Conservation (phyloP, 495 filamentous ascomycete species). For the Talaromyces stipitatus region DNA sequence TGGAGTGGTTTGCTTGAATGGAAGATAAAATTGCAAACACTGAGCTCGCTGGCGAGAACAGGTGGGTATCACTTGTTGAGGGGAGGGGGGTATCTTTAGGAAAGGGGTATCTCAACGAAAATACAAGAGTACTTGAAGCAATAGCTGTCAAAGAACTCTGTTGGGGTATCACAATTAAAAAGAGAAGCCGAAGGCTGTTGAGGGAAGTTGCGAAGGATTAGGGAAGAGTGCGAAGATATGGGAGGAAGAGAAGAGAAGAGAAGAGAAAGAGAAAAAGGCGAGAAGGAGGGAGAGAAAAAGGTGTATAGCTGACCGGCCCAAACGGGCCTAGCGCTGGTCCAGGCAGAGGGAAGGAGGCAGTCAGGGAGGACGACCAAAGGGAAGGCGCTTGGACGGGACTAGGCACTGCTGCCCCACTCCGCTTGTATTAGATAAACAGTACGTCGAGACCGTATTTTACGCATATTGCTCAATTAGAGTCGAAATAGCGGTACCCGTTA, state of each 20-base stretch:
- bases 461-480: no score
- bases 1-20: not conserved
- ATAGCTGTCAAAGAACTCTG: slow-evolving; percentile 6
- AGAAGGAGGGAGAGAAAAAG: slow-evolving; percentile 15
- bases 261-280: slow-evolving; percentile 9
- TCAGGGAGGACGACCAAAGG: not conserved
- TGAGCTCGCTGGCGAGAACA: slow-evolving; percentile 14
- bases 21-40: not conserved
- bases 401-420: not conserved
- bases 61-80: slow-evolving; percentile 21
- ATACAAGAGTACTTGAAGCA: slow-evolving; percentile 8
- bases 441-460: no score
- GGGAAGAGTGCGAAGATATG: slow-evolving; percentile 17
- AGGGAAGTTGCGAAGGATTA: not conserved
- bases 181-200: not conserved
- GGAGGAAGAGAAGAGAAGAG: slow-evolving; percentile 22
- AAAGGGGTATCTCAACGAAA: slow-evolving; percentile 19
- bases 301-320: slow-evolving; percentile 21
- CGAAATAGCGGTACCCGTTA: no score
- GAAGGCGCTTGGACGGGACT: not conserved
- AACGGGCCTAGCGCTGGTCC: slow-evolving; percentile 6
- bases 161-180: slow-evolving; percentile 40
- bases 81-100: slow-evolving; percentile 34
- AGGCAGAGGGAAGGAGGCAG: not conserved
- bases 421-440: not conserved